Percentiles rank a stretch among this genome's conserved stretches.
These are phyloP conservation scores for Metschnikowia vanudenii DNA, from an alignment of 805 yeast genomes.

Conservation along the genomic window DNA sequence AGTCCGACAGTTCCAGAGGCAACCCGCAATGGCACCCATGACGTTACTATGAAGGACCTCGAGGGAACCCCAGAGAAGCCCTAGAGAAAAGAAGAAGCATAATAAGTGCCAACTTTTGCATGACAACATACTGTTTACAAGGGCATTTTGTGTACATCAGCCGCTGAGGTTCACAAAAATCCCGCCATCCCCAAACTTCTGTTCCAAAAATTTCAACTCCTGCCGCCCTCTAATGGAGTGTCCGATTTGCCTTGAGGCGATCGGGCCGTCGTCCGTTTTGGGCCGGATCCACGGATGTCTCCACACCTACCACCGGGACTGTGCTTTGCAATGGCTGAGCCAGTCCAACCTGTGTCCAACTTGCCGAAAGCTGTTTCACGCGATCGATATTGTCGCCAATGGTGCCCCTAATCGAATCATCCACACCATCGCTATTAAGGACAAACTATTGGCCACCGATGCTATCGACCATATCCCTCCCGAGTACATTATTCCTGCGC, in stretches of 20 bases:
- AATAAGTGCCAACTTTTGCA: no score
- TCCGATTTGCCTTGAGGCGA: constrained; percentile 55
- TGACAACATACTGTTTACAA: no score
- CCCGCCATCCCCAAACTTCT: no score
- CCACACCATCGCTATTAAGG: constrained; percentile 25
- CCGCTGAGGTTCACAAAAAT: no score
- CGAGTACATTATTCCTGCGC: constrained; percentile 32
- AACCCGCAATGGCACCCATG: no score
- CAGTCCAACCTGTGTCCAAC: constrained; percentile 62
- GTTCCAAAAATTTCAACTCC: no score
- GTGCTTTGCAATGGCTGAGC: constrained; percentile 57
- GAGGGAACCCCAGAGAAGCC: no score
- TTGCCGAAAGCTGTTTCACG: constrained; percentile 49
- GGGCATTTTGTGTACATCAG: no score
- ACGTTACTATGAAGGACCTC: no score
- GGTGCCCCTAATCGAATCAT: constrained; percentile 12
- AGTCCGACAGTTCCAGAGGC: no score
- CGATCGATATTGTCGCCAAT: constrained; percentile 32
- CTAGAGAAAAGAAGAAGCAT: no score
- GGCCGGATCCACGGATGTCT: constrained; percentile 40
- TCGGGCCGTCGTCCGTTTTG: constrained; percentile 15
- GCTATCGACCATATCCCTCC: constrained; percentile 39
- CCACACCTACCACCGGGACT: constrained; percentile 56
- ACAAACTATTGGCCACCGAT: constrained; percentile 32
- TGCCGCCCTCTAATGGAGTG: constrained; percentile 41